Evolutionary conservation across 192 early-diverging fungal species (phyloP), one percentile per base, ranked within the genome.

Genomic region (Lunasporangiospora selenospora): DNA sequence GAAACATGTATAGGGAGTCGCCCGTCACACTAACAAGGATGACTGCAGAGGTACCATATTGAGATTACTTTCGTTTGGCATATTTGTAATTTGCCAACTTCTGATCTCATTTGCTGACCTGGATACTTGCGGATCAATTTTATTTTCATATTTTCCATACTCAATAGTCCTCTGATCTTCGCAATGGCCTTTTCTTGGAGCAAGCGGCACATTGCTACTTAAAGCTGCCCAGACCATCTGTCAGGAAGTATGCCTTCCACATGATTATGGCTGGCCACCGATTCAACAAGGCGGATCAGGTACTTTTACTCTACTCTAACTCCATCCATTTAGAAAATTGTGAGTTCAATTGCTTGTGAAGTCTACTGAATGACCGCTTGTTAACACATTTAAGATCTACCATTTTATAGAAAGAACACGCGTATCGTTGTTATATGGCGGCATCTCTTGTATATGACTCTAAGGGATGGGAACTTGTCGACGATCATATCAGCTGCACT

Each of bases 171-270:
- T 91, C 90, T 15, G 89, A 91, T 52, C 58, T 93, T 4, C 81
- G 90, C 21, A 86, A 85, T 57, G 94, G 90, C 0, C 61, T 97
- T 36, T 87, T 94, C 42, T 73, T 93, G 43, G 97, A 99, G 69
- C 96, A 98, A 67, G 92, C 96, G 0, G 94, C 94, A 0, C 86
- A 90, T 34, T 88, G 90, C 29, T 93, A 88, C 62, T 48, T 95
- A 21, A 83, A 84, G 46, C 32, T 77, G 13, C 63, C 76, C n/a
- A 85, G 83, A 2, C 85, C 91, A 1, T 87, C 91, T 75, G 77
- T 88, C 19, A 85, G 96, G 46, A 97, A 94, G 58, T 94, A 92
- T 66, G 90, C 90, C 0, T 96, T 97, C 69, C 92, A 96, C 60
- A 69, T 95, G 32, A 85, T 98, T 47, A 81, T 97, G 62, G 92